Percentiles rank a stretch among this genome's conserved stretches.
phyloP scores from a whole-genome alignment of 176 grass and related monocot genomes.

The Rhynchospora breviuscula region DNA sequence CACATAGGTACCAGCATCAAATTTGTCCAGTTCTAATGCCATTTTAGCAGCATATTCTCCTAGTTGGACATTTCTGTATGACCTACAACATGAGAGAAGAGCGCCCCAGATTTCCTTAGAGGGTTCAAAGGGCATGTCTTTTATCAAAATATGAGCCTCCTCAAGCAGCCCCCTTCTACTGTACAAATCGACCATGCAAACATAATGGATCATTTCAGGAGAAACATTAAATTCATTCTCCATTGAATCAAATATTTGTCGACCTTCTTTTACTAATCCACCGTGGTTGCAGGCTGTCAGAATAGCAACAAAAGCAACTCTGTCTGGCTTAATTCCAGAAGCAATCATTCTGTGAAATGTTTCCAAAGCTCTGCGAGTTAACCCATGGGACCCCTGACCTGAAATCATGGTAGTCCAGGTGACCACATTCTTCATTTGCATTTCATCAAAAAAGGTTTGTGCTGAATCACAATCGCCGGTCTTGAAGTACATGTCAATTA shows the following conservation, averaged over 20 bases:
- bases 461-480: conserved; percentile 58
- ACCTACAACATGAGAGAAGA: conserved; percentile 56
- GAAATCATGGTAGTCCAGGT: conserved; percentile 80
- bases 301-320: conserved; percentile 52
- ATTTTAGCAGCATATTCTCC: conserved; percentile 47
- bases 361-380: conserved; percentile 28
- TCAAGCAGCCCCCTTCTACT: conserved; percentile 57
- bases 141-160: conserved; percentile 63
- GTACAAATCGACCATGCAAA: conserved; percentile 66
- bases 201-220: conserved; percentile 65
- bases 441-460: conserved; percentile 26
- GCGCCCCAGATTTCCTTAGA: conserved; percentile 49
- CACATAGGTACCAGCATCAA: conserved; percentile 52
- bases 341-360: conserved; percentile 48
- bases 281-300: conserved; percentile 65
- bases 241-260: conserved; percentile 37
- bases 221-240: conserved; percentile 29
- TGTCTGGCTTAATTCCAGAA: conserved; percentile 36
- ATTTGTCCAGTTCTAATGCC: conserved; percentile 55
- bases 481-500: conserved; percentile 88
- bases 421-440: conserved; percentile 39
- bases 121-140: conserved; percentile 59
- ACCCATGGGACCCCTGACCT: conserved; percentile 49
- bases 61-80: conserved; percentile 38
- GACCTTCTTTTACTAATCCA: conserved; percentile 42